Evolutionary conservation across 805 yeast genomes (phyloP).

Genomic region (Wickerhamiella vanderwaltii): DNA sequence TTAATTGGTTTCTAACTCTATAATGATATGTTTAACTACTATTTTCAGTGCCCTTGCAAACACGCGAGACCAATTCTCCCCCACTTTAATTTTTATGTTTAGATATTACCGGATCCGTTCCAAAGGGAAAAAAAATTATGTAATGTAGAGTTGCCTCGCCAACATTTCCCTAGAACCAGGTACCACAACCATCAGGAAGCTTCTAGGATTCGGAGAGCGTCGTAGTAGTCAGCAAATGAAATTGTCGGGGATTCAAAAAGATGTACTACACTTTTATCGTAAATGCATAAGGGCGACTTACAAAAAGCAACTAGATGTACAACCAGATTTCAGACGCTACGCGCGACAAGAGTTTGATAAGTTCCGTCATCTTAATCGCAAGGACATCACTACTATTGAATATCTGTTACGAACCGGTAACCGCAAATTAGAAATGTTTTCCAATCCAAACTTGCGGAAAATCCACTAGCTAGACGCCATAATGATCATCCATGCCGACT

Average conservation of each 20-base stretch:
- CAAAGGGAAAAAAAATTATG: slow-evolving; percentile 1
- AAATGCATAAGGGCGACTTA: slow-evolving; percentile 35
- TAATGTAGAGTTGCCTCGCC: background rate
- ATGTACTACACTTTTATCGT: slow-evolving; percentile 38
- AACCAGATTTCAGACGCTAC: slow-evolving; percentile 34
- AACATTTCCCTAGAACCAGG: no score
- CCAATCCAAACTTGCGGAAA: slow-evolving; percentile 58
- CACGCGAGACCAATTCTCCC: no score
- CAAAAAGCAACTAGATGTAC: slow-evolving; percentile 39
- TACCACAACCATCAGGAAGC: background rate
- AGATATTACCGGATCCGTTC: slow-evolving; percentile 2
- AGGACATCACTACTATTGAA: slow-evolving; percentile 77
- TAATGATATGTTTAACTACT: no score
- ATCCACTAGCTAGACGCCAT: slow-evolving; percentile 26
- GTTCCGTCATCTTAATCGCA: slow-evolving; percentile 45
- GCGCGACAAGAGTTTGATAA: slow-evolving; percentile 53
- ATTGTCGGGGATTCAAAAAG: slow-evolving; percentile 30
- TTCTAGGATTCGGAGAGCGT: no score
- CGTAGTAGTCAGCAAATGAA: slow-evolving; percentile 14
- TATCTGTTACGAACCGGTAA: slow-evolving; percentile 69
- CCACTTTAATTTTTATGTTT: no score
- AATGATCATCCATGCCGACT: no score
- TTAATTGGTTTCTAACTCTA: no score
- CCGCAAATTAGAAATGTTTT: slow-evolving; percentile 58
- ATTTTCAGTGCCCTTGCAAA: no score